phyloP scores from a whole-genome alignment of 768 basidiomycete species.

The Amanita subjunquillea region DNA sequence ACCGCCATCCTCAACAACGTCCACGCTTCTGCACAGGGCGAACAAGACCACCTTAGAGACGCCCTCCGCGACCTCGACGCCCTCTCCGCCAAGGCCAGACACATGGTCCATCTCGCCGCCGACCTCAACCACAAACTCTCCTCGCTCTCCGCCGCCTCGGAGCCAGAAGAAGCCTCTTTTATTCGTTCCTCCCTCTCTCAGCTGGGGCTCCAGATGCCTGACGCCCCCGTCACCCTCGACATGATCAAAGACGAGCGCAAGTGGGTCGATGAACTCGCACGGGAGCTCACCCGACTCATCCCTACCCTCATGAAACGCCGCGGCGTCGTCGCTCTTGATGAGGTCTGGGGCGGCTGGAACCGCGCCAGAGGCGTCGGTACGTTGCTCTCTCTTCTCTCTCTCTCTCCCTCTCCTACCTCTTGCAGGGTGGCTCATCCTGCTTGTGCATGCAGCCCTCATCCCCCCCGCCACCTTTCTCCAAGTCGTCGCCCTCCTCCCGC shows the following conservation, averaged over 20 bases:
- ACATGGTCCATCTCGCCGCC: constrained; percentile 86
- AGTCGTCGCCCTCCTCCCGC: constrained; percentile 56
- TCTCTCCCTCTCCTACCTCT: background rate
- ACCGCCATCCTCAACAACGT: constrained; percentile 74
- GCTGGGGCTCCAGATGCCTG: constrained; percentile 70
- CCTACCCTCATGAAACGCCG: constrained; percentile 66
- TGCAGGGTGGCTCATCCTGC: too few species aligned
- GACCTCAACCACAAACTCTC: constrained; percentile 75
- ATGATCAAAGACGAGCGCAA: constrained; percentile 75
- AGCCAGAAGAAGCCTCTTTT: constrained; percentile 79
- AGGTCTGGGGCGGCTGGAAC: constrained; percentile 95
- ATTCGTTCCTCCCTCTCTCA: constrained; percentile 86
- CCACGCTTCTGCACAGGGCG: constrained; percentile 51
- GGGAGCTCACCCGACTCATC: constrained; percentile 71
- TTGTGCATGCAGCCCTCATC: constrained; percentile 54
- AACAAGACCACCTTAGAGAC: constrained; percentile 57
- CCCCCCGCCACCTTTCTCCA: constrained; percentile 82
- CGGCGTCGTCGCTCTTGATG: constrained; percentile 81
- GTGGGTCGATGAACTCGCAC: constrained; percentile 75
- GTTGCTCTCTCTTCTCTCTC: constrained; percentile 13
- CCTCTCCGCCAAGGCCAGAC: constrained; percentile 82
- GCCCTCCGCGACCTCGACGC: constrained; percentile 85
- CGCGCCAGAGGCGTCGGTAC: constrained; percentile 84
- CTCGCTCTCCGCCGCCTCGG: constrained; percentile 25
- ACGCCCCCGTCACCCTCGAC: constrained; percentile 78